Evolutionary conservation across 495 filamentous ascomycete genomes (phyloP), one percentile per base, ranked within the genome.

Genomic region (Talaromyces nanjingensis): DNA sequence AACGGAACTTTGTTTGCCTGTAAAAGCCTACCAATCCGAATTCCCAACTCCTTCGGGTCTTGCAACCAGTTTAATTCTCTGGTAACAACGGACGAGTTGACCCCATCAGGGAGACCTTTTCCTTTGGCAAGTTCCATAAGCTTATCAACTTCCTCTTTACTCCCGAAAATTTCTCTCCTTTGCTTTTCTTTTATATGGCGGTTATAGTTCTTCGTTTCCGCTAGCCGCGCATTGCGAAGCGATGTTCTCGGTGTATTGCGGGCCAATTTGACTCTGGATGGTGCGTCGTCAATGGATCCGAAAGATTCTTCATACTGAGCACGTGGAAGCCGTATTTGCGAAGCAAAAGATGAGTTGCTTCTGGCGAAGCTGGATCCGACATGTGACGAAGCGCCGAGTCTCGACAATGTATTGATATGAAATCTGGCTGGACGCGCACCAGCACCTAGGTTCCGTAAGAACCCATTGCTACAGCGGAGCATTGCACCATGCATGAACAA

Each of bases 41-140:
- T 73, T 16, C 82, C 86, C 55, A 96, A 80, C 65, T 83, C 79
- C 25, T 83, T 70, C 6, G 88, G 89, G 70, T 97, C 91, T 33
- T 75, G 72, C 60, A 91, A 67, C 73, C 84, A 88, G 65, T 79
- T 72, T 57, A 96, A 66, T 64, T 92, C 87, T 68, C 78, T 71
- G 27, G 75, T 61, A 56, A 83, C 64, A 9, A 65, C 68, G 54
- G 68, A 73, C 25, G 29, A 49, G 9, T 65, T 65, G 61, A 72
- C 63, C 8, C 52, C 33, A 9, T 22, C 37, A 52, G 42, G 54
- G 24, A 59, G 22, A 11, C 33, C 25, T 25, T 20, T 45, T 22
- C 34, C 54, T 34, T 58, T 59, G 22, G 63, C 55, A 6, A 64
- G 8, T n/a, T 59, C 63, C 53, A 60, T 34, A 9, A 64, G 56